Percentiles rank a stretch among this genome's conserved stretches.
Conservation (phyloP, 2,329 filamentous ascomycete species). For the Botrytis galanthina region DNA sequence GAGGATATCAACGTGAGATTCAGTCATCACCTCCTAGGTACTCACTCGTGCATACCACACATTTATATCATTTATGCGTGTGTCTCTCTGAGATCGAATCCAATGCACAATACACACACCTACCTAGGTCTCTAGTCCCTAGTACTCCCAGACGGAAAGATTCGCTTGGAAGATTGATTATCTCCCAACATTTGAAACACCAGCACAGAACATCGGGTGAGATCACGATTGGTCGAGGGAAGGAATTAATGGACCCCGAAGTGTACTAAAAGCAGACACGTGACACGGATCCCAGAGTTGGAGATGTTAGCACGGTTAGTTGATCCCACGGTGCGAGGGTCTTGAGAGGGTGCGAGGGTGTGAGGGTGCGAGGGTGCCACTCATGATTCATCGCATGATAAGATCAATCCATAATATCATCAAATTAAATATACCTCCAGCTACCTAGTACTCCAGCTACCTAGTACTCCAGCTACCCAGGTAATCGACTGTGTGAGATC, state of each 20-base stretch:
- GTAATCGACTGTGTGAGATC: not conserved
- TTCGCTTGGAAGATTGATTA: conserved; percentile 5
- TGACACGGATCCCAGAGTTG: not conserved
- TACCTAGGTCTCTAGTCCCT: no score
- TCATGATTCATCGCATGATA: not conserved
- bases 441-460: no score
- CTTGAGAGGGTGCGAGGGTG: not conserved
- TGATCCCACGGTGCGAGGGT: not conserved
- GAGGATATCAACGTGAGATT: not conserved
- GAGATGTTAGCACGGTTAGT: not conserved
- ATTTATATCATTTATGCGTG: no score
- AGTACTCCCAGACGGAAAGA: not conserved
- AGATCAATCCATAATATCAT: not conserved
- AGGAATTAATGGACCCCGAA: not conserved
- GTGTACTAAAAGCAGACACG: not conserved
- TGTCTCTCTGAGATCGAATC: not conserved
- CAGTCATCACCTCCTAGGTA: not conserved
- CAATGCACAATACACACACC: not conserved
- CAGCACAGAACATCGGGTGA: conserved; percentile 15
- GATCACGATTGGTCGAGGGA: not conserved
- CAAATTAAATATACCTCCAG: not conserved
- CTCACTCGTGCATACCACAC: not conserved
- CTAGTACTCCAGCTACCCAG: no score
- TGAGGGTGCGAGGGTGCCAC: no score
- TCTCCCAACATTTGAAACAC: conserved; percentile 5